Conservation (phyloP, 495 filamentous ascomycete genomes). For the Daldinia vernicosa region DNA sequence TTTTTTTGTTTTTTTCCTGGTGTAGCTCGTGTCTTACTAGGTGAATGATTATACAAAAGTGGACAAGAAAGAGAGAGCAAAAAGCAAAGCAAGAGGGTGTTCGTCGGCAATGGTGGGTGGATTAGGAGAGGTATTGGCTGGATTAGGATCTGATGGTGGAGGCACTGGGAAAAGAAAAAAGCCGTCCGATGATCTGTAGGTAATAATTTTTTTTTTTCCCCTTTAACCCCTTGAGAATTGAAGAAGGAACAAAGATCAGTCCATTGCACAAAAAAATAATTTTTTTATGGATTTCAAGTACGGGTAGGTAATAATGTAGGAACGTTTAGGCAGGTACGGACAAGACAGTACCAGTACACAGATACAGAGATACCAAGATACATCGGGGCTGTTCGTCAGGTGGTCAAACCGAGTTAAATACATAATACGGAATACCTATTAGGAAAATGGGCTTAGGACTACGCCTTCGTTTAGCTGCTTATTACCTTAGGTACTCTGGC, state of each 20-base stretch:
- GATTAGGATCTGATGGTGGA: conserved; percentile 18
- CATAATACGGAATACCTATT: too few species aligned
- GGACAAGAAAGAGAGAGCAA: conserved; percentile 40
- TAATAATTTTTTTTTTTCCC: conserved; percentile 36
- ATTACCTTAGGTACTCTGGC: conserved; percentile 6
- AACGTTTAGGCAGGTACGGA: conserved; percentile 38
- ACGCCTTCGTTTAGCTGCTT: conserved; percentile 32
- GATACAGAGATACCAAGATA: conserved; percentile 20
- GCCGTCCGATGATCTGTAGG: conserved; percentile 34
- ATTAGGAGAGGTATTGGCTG: conserved; percentile 39
- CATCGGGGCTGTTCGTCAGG: conserved; percentile 24
- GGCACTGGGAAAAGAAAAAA: conserved; percentile 40
- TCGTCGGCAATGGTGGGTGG: conserved; percentile 43
- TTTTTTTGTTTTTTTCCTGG: conserved; percentile 18
- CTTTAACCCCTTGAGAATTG: conserved; percentile 34
- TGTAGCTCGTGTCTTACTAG: conserved; percentile 35
- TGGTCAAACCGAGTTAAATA: conserved; percentile 33
- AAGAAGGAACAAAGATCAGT: conserved; percentile 39
- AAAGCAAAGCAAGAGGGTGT: conserved; percentile 44
- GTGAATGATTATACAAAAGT: conserved; percentile 36
- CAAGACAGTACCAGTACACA: conserved; percentile 3
- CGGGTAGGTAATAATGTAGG: conserved; percentile 16
- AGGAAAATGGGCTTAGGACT: conserved; percentile 19
- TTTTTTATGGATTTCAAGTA: conserved; percentile 40
- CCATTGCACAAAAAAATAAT: conserved; percentile 43